A percentile compares a stretch with the other conserved stretches of the same genome.
These are phyloP conservation scores for Fusarium goolgardi DNA, from an alignment of 2,329 filamentous ascomycete species.

Conservation along the genomic window DNA sequence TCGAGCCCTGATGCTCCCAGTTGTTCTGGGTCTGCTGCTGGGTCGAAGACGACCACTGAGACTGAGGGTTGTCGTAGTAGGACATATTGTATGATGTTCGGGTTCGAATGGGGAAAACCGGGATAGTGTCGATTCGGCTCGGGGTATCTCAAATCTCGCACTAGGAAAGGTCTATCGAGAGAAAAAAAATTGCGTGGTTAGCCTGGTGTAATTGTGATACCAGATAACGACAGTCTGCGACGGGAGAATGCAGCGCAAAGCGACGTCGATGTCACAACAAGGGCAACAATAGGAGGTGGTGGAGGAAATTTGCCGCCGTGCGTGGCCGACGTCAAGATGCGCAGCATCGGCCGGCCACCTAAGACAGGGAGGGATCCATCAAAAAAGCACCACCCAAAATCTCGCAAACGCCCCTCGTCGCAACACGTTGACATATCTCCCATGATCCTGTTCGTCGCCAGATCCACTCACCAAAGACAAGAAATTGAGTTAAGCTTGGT, in stretches of 20 bases:
- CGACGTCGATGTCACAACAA: conserved; percentile 22
- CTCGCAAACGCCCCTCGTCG: conserved; percentile 36
- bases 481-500: conserved; percentile 28
- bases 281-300: conserved; percentile 30
- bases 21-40: conserved; percentile 50
- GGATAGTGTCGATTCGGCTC: conserved; percentile 24
- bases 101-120: conserved; percentile 33
- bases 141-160: conserved; percentile 30
- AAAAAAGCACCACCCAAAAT: conserved; percentile 41
- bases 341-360: conserved; percentile 42
- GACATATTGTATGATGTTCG: conserved; percentile 52
- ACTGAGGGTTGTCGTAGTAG: conserved; percentile 60
- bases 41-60: conserved; percentile 53
- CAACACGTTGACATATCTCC: conserved; percentile 42
- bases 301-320: conserved; percentile 40
- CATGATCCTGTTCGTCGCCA: conserved; percentile 23
- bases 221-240: conserved; percentile 29
- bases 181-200: conserved; percentile 21
- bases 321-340: conserved; percentile 41
- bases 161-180: conserved; percentile 27
- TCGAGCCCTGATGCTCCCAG: conserved; percentile 60
- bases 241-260: conserved; percentile 26
- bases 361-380: conserved; percentile 42
- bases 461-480: conserved; percentile 41
- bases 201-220: conserved; percentile 25